A percentile compares a stretch with the other conserved stretches of the same genome.
Evolutionary conservation across 768 basidiomycete species (phyloP).

Genomic region (Auricularia sp.): DNA sequence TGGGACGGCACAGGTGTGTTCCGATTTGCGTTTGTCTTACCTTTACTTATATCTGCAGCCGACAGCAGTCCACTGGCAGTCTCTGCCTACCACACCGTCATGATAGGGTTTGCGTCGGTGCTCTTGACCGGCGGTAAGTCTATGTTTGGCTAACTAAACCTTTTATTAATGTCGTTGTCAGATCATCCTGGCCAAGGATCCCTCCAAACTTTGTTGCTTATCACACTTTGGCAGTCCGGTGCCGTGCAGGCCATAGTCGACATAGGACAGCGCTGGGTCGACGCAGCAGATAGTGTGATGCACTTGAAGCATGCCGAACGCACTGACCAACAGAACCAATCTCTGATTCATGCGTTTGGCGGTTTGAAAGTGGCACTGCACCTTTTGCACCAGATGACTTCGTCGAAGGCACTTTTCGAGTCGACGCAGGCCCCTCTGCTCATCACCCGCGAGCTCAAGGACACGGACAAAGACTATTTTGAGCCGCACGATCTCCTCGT

Average conservation of each 20-base stretch:
- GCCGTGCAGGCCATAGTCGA: conserved; percentile 62
- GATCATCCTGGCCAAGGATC: conserved; percentile 67
- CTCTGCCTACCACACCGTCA: conserved; percentile 44
- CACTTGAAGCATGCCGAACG: conserved; percentile 46
- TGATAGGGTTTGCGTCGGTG: conserved; percentile 41
- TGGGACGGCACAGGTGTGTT: conserved; percentile 43
- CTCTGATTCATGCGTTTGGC: conserved; percentile 66
- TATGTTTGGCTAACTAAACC: background rate
- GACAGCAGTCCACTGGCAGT: conserved; percentile 20
- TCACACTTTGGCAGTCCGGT: conserved; percentile 58
- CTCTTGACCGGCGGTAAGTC: conserved; percentile 51
- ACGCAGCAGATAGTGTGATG: conserved; percentile 46
- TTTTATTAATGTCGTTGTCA: conserved; percentile 22
- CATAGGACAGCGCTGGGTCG: conserved; percentile 45
- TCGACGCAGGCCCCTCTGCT: conserved; percentile 71
- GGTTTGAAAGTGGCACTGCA: conserved; percentile 75
- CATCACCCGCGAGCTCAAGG: conserved; percentile 66
- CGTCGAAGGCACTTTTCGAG: conserved; percentile 73
- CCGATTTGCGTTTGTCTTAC: background rate
- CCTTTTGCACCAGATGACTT: conserved; percentile 64
- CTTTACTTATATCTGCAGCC: background rate
- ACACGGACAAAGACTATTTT: conserved; percentile 69
- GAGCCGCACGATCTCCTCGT: conserved; percentile 84
- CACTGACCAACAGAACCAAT: conserved; percentile 45
- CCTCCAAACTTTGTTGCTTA: conserved; percentile 74